A percentile compares a stretch with the other conserved stretches of the same genome.
phyloP scores from a whole-genome alignment of 2,329 filamentous ascomycete genomes.

The Zalaria sp. region DNA sequence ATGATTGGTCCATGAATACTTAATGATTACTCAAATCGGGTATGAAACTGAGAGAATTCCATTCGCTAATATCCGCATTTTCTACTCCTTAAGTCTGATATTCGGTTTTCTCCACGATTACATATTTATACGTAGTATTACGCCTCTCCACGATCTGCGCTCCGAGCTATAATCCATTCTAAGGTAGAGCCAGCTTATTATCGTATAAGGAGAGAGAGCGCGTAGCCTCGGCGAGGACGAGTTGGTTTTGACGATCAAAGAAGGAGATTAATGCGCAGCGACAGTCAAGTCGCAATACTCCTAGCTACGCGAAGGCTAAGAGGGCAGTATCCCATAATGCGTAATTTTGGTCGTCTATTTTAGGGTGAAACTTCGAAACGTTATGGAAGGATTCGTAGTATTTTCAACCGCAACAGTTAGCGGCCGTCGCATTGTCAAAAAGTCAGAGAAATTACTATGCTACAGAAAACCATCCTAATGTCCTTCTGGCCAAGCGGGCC shows the following conservation, averaged over 20 bases:
- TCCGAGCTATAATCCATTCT: slow-evolving; percentile 21
- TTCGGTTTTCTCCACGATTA: slow-evolving; percentile 10
- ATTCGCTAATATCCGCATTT: slow-evolving; percentile 3
- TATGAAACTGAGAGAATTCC: neutral
- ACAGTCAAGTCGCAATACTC: slow-evolving; percentile 20
- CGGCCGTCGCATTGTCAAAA: too few relatives aligned
- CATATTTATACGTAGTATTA: slow-evolving; percentile 19
- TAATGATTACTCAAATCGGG: neutral
- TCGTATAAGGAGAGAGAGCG: slow-evolving; percentile 24
- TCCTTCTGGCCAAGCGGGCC: too few relatives aligned
- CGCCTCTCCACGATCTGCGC: slow-evolving; percentile 18
- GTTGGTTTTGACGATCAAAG: slow-evolving; percentile 34
- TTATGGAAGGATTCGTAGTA: slow-evolving; percentile 4
- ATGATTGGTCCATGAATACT: neutral
- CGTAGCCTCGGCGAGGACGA: slow-evolving; percentile 38
- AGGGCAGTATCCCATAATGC: slow-evolving; percentile 24
- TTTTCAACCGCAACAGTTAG: neutral
- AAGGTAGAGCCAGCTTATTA: slow-evolving; percentile 16
- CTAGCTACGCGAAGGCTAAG: slow-evolving; percentile 21
- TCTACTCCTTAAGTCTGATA: slow-evolving; percentile 10
- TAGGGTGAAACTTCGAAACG: neutral
- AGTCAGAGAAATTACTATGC: too few relatives aligned
- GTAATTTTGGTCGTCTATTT: neutral
- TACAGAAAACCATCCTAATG: too few relatives aligned
- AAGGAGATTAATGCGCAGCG: slow-evolving; percentile 26